phyloP scores from a whole-genome alignment of 2,329 filamentous ascomycete genomes.

The Pseudocercospora musae region DNA sequence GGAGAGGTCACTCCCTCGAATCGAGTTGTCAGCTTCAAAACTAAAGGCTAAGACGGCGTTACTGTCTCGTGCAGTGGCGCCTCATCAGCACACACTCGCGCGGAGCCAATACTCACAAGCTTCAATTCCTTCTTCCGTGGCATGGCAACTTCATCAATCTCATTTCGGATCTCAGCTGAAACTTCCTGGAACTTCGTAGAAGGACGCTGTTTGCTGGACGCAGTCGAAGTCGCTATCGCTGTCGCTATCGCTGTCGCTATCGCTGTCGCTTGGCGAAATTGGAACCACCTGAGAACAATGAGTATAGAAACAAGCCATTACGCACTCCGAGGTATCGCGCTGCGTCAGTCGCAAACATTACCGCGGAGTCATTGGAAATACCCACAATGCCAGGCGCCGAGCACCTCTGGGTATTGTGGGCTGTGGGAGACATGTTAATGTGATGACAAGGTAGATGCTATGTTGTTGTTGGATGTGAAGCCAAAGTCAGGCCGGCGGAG shows the following conservation, averaged over 20 bases:
- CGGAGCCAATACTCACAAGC: no score
- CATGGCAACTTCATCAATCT: constrained; percentile 18
- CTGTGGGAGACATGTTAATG: no score
- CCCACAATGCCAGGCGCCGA: background rate
- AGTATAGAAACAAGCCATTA: no score
- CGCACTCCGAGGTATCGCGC: no score
- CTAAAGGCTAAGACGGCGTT: no score
- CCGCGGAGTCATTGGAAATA: background rate
- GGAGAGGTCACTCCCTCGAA: background rate
- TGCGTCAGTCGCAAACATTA: no score
- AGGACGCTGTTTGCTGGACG: constrained; percentile 4
- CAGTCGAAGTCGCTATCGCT: background rate
- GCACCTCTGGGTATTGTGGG: background rate
- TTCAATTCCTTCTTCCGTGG: background rate
- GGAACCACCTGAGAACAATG: no score
- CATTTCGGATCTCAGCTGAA: constrained; percentile 21
- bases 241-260: background rate
- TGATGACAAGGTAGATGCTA: no score
- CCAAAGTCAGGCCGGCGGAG: no score
- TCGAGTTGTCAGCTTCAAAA: no score
- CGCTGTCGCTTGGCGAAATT: background rate
- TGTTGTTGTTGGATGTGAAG: background rate
- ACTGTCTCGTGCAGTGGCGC: no score
- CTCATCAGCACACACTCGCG: no score
- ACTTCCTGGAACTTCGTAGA: constrained; percentile 13